Conservation (phyloP, 2,329 filamentous ascomycete genomes). For the Verticillium klebahnii region DNA sequence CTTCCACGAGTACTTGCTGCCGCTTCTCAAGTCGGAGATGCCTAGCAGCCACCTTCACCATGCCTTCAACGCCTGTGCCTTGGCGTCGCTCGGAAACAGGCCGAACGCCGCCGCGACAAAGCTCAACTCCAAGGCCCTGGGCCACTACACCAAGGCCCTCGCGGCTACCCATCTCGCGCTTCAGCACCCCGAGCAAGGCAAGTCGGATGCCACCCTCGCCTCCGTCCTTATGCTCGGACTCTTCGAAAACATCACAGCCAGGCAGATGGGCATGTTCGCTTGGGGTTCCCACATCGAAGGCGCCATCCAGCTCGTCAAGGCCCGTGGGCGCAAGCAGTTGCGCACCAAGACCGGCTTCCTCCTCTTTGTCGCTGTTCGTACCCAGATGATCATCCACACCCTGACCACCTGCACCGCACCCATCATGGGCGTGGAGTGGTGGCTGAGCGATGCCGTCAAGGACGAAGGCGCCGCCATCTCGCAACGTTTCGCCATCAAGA, state of each 20-base stretch:
- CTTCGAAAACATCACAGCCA: conserved; percentile 44
- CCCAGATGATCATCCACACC: conserved; percentile 58
- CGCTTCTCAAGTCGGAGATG: conserved; percentile 43
- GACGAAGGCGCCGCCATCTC: conserved; percentile 43
- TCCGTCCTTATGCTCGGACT: conserved; percentile 56
- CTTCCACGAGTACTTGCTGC: conserved; percentile 55
- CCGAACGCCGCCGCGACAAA: conserved; percentile 26
- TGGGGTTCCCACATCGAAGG: conserved; percentile 63
- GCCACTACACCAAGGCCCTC: conserved; percentile 51
- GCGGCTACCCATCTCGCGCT: conserved; percentile 48
- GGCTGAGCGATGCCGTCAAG: conserved; percentile 48
- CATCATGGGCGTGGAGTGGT: conserved; percentile 53
- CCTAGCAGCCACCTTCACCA: conserved; percentile 44
- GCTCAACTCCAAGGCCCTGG: conserved; percentile 37
- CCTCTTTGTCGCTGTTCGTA: conserved; percentile 56
- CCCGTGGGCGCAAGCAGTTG: conserved; percentile 51
- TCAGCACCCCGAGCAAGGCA: conserved; percentile 41
- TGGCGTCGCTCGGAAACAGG: conserved; percentile 53
- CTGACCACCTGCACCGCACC: conserved; percentile 49
- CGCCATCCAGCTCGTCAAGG: conserved; percentile 56
- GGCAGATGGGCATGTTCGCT: conserved; percentile 26
- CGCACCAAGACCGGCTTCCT: conserved; percentile 46
- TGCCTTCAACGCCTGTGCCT: conserved; percentile 55
- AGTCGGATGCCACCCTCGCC: conserved; percentile 53
- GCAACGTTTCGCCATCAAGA: conserved; percentile 48